Evolutionary conservation across 805 yeast species (phyloP), one percentile per base, ranked within the genome.

Genomic region (Lachancea waltii): DNA sequence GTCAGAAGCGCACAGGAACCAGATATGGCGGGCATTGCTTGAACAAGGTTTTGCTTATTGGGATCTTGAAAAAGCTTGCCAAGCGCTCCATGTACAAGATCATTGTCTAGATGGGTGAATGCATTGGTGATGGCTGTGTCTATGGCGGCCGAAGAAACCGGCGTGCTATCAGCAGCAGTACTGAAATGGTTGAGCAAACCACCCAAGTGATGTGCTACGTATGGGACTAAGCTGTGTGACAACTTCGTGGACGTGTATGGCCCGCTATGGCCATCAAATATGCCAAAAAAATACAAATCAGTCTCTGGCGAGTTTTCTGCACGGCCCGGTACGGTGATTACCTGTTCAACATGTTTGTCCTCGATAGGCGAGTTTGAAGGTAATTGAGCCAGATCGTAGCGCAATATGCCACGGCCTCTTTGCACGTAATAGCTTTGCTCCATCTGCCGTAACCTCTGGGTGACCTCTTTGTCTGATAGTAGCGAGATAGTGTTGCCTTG

Each of bases 241-340:
- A 92, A 70, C 57, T 80, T 85, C n/a, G 84, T 74, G 40, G 90
- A 78, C 1, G 98, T 92, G 47, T 85, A 84, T 79, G 95, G 87
- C 16, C 98, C 98, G 3, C 95, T 87, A 62, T 92, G 98, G 9
- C 98, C 98, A 61, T 92, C 98, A 57, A 81, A 90, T 0, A 92
- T 77, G 4, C 97, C 95, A 75, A 95, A 92, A 56, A 92, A 86
- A 73, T 84, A 82, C 83, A 96, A 81, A 59, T 90, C 96, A 47
- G 64, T 70, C 50, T 5, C 22, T 26, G 17, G 62, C 62, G n/a
- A 66, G 61, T 16, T 52, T 48, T 50, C 26, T 11, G 26, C 10
- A 23, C 64, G 51, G 60, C 71, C 68, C 5, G 87, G 85, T 1
- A 80, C 79, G 39, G 81, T 83, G 7, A 83, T 75, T 24, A 84